Evolutionary conservation across 805 yeast species (phyloP), one percentile per base, ranked within the genome.

Genomic region (Kodamaea leandrae): DNA sequence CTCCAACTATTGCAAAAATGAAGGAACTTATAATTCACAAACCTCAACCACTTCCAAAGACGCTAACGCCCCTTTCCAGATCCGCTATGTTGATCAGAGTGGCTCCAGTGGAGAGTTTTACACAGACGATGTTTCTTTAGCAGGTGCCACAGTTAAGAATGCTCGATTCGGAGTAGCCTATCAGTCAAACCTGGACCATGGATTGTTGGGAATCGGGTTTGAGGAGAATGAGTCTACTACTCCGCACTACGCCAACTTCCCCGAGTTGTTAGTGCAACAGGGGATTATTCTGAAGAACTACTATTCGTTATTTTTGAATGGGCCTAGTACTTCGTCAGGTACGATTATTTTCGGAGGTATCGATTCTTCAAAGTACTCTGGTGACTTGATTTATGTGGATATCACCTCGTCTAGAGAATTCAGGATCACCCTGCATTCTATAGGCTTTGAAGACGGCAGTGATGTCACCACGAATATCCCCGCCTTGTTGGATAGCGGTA

Each of bases 331-430:
- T 44, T 29, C 42, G 12, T 30, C 46, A 3, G 71, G 69, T 6
- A 60, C 70, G n/a, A 65, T 84, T 15, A 56, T 84, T 32, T 85
- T 85, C 64, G 91, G 93, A 37, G 93, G 83, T 18, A 72, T 80
- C 17, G 91, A 84, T 52, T 75, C 72, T 44, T 69, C 76, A 28
- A 83, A 82, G 58, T 82, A 77, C 57, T 40, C 60, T 0, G 89
- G 88, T 13, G 54, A 51, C 2, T 52, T 72, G 45, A 49, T 47
- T 13, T 50, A 64, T 2, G 37, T 40, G 17, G 36, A 37, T 19
- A 28, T 36, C 9, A 23, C 21, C 7, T 30, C 36, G 8, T 13
- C 35, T 13, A 4, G 16, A 3, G 20, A 23, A 23, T 30, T 41
- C 35, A 3, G 21, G 18, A 40, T 41, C 4, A 28, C 19, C 16